Evolutionary conservation across 805 yeast species (phyloP), one percentile per base, ranked within the genome.

Genomic region (Yarrowia deformans): DNA sequence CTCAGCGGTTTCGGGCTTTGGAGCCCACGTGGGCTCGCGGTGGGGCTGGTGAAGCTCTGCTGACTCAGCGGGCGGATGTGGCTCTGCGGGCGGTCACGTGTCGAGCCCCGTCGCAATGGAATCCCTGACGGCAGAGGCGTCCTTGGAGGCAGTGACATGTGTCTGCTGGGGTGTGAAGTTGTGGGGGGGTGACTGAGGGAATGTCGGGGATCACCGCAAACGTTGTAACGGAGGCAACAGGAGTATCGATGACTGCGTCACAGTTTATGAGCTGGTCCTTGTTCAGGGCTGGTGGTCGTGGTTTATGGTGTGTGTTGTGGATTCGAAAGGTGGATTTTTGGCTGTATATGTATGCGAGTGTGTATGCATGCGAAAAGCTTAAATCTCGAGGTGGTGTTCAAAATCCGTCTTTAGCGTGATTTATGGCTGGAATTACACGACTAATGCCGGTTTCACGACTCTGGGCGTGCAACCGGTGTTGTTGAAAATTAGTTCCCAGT

Each of bases 81-180:
- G 13, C 35, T 14, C 19, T 10, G 18, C 8, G 60, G 60, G 8
- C 45, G 60, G 18, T 54, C 60, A 37, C 58, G 58, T 37, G 43
- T 9, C 10, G 50, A 10, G 8, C 60, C 60, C 14, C 60, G 10
- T 52, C 58, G 12, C 6, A 54, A 45, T 8, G 60, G 60, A 9
- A 54, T 54, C 10, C 60, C 60, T 7, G 60, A 54, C 32, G 60
- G 60, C 45, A 54, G 60, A 14, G 45, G 60, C 5, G 60, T 54
- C 60, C 60, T 37, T 54, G 60, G 45, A 54, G 42, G 58, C n/a
- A 39, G 19, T 39, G 60, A 54, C 60, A 54, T 54, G 60, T 19
- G 45, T 54, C 45, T 37, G 42, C 3, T 16, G 32, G 32, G 4
- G 54, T 43, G n/a, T n/a, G n/a, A n/a, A n/a, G 19, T 8, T 43